phyloP scores from a whole-genome alignment of 768 basidiomycete genomes.

The Suillus tomentosus region DNA sequence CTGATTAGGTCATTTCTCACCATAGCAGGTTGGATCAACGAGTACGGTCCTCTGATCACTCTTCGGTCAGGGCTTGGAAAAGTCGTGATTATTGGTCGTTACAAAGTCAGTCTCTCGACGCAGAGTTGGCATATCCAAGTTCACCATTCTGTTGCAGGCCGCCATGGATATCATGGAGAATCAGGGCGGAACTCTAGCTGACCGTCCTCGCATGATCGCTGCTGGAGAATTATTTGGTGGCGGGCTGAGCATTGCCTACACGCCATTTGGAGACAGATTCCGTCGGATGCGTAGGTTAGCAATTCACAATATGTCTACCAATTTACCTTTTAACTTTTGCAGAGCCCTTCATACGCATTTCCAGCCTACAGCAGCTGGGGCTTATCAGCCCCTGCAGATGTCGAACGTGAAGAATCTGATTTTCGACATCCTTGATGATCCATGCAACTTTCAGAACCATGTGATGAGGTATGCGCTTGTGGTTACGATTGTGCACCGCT shows the following conservation, averaged over 20 bases:
- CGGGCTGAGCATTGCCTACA: neutral
- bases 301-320: neutral
- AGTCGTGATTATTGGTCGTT: neutral
- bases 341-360: conserved; percentile 1
- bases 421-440: neutral
- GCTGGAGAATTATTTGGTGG: neutral
- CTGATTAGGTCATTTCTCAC: neutral
- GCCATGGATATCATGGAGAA: neutral
- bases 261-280: conserved; percentile 1
- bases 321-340: neutral
- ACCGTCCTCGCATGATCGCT: conserved; percentile 1
- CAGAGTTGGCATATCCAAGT: neutral
- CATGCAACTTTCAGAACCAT: neutral
- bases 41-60: neutral
- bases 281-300: neutral
- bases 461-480: neutral
- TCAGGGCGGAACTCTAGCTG: neutral
- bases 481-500: neutral
- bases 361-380: neutral
- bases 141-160: neutral
- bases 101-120: neutral
- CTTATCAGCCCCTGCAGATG: neutral
- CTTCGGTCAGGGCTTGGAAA: neutral
- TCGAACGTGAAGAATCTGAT: neutral
- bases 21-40: neutral